Percentiles rank a stretch among this genome's conserved stretches.
These are phyloP conservation scores for Leishmania turanica DNA, from an alignment of 208 protist genomes.

Conservation along the genomic window DNA sequence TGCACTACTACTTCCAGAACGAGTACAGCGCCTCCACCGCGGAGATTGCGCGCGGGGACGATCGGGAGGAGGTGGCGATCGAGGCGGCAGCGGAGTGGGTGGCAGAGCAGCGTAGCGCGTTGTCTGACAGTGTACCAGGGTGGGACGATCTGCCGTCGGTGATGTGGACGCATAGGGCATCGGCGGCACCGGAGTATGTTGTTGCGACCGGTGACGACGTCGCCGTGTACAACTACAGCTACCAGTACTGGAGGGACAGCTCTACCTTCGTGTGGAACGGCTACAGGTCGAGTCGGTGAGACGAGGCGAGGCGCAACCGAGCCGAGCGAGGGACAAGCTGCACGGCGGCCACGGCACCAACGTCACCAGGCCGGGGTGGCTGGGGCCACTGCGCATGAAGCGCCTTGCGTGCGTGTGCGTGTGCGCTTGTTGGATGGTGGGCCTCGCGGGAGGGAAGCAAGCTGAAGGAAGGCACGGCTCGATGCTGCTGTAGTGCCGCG, in stretches of 20 bases:
- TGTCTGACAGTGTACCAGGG: neutral
- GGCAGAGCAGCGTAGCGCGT: neutral
- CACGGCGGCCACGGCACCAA: neutral
- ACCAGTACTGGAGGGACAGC: constrained; percentile 11
- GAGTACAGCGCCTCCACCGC: neutral
- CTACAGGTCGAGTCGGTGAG: neutral
- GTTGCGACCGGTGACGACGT: neutral
- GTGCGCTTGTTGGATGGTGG: neutral
- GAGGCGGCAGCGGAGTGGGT: constrained; percentile 1
- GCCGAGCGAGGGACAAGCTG: neutral
- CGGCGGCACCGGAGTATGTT: neutral
- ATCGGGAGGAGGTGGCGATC: neutral
- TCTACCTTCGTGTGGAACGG: neutral
- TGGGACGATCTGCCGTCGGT: neutral
- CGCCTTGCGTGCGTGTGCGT: neutral
- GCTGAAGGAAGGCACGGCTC: neutral
- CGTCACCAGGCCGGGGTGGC: too few relatives aligned
- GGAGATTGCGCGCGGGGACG: neutral
- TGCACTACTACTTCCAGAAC: constrained; percentile 20
- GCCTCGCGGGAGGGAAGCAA: neutral
- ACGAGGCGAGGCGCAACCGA: too few relatives aligned
- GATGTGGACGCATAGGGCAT: neutral
- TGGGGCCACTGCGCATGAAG: neutral
- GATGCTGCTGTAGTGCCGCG: neutral
- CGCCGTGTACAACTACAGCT: constrained; percentile 7